phyloP scores from a whole-genome alignment of 192 early-diverging fungal species.

The Chytriomyces hyalinus region DNA sequence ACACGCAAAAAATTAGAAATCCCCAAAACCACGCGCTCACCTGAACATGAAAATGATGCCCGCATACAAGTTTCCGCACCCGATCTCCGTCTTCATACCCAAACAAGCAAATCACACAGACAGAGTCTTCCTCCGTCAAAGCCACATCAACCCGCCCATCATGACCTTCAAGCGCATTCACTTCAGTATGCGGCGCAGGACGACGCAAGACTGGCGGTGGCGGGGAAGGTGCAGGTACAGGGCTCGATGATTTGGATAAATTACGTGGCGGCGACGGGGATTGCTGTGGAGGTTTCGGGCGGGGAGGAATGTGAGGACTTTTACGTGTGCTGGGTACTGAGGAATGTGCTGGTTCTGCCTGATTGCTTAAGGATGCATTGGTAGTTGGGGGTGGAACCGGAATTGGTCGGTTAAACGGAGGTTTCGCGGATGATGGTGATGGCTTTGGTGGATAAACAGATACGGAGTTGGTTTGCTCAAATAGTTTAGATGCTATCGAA shows the following conservation, averaged over 20 bases:
- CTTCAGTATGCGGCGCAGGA: not conserved
- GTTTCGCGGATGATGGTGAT: too few relatives aligned
- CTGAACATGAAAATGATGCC: conserved; percentile 75
- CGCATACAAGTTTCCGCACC: conserved; percentile 73
- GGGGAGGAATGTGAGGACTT: not conserved
- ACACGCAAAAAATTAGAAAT: not conserved
- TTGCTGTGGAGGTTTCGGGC: not conserved
- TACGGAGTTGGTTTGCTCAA: not conserved
- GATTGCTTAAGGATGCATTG: not conserved
- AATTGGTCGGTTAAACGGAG: not conserved
- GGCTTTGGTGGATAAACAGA: too few relatives aligned
- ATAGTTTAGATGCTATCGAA: not conserved
- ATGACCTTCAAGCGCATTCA: not conserved
- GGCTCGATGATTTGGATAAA: not conserved
- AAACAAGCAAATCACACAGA: conserved; percentile 80
- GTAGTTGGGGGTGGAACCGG: not conserved
- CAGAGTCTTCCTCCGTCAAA: conserved; percentile 58
- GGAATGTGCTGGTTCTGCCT: not conserved
- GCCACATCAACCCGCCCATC: conserved; percentile 1
- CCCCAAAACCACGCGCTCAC: not conserved
- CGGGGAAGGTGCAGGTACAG: not conserved
- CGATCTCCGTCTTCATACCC: conserved; percentile 80
- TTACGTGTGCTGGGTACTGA: not conserved
- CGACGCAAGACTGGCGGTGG: not conserved
- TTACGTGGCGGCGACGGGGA: not conserved